Base-by-base conservation (phyloP, 257 asterid species). In the Thymus mandschuricus region DNA sequence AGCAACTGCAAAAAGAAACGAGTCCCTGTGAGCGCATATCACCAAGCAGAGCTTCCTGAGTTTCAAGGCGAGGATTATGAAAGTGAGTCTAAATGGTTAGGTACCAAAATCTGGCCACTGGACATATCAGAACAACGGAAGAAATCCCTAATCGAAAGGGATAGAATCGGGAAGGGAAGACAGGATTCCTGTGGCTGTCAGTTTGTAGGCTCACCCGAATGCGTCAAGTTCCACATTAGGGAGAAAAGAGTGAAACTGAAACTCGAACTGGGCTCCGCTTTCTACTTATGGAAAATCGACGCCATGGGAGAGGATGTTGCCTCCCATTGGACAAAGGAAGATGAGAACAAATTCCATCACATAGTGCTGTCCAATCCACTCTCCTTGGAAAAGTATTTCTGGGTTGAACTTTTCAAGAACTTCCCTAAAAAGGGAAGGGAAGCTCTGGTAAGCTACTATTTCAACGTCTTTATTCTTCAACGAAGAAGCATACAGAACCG, bases 401-500 rank as follows among this genome's bases (percentile, higher is more conserved):
- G 91, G 96, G 80, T 76, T 27, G 89, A 85, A 51, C 83, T 87
- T 31, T 83, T 86, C 78, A 82, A 74, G 74, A 3, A 27, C 11
- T 85, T 89, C 21, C 80, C 84, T 1, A 33, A 10, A 1, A 83
- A 77, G 71, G 84, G 87, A 21, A 80, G 91, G 63, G 88, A 75
- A 58, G 75, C 85, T 12, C 73, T 89, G 71, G 91, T 89, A 34
- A 89, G 88, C 68, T 89, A 89, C 69, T 86, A 89, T 77, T 89
- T 78, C 78, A 87, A 89, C 3, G 93, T 86, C 35, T 85, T 81
- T 80, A 84, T 89, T 58, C 83, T 82, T 13, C 74, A 82, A 69
- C 86, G 88, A 48, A 80, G 97, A 73, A 89, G 78, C 56, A 62
- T 76, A 27, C 97, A 95, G 85, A 95, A 86, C 68, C 76, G 99